These are phyloP conservation scores for Tilletia walkeri DNA, from an alignment of 1,284 basidiomycete species.

Conservation along the genomic window DNA sequence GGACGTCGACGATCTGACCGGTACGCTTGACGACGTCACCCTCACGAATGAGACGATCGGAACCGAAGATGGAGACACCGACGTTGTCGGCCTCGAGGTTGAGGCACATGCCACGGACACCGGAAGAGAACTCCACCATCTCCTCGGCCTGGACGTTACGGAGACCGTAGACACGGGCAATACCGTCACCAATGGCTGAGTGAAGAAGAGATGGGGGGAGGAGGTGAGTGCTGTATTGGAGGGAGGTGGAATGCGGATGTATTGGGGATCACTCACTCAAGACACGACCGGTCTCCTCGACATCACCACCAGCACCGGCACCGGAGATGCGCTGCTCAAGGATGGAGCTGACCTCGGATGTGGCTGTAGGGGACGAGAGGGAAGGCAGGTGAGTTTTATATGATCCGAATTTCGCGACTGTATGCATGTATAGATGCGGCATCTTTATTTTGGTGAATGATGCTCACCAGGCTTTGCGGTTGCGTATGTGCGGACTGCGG, in stretches of 20 bases:
- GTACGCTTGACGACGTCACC: slow-evolving; percentile 99
- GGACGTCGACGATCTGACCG: slow-evolving; percentile 98
- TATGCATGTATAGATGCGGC: not conserved
- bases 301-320: slow-evolving; percentile 81
- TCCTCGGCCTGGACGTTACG: slow-evolving; percentile 87
- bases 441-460: slow-evolving; percentile 54
- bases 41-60: slow-evolving; percentile 99
- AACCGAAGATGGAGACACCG: slow-evolving; percentile 99
- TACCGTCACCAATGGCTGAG: slow-evolving; percentile 97
- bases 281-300: slow-evolving; percentile 98
- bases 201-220: slow-evolving; percentile 17
- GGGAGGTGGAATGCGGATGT: not conserved
- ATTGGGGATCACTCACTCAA: slow-evolving; percentile 70
- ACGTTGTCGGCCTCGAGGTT: slow-evolving; percentile 99
- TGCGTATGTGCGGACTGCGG: slow-evolving; percentile 68
- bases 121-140: slow-evolving; percentile 99
- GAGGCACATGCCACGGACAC: slow-evolving; percentile 85
- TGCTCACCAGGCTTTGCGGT: slow-evolving; percentile 90
- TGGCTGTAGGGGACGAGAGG: slow-evolving; percentile 61
- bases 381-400: too few species aligned
- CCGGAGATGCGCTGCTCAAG: slow-evolving; percentile 97
- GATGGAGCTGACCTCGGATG: slow-evolving; percentile 98
- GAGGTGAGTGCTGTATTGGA: not conserved
- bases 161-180: slow-evolving; percentile 92
- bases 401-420: too few species aligned